Conservation (phyloP, 2,329 filamentous ascomycete genomes). For the Dactylellina parvicollis region DNA sequence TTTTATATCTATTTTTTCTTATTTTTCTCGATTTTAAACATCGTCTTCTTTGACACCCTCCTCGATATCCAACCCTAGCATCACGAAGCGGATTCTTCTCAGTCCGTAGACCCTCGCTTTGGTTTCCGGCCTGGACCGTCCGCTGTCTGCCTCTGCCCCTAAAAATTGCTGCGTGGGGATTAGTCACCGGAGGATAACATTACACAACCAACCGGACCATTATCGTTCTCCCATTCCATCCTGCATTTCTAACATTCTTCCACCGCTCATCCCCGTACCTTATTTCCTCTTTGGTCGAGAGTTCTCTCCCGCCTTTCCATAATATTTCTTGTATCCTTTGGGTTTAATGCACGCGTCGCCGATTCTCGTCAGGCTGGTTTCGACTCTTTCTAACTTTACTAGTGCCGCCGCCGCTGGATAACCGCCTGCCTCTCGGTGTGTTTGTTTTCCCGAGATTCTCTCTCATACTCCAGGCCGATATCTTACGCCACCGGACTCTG, state of each 20-base stretch:
- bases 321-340: slow-evolving; percentile 13
- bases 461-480: slow-evolving; percentile 10
- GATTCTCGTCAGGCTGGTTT: slow-evolving; percentile 29
- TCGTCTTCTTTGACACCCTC: slow-evolving; percentile 23
- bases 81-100: slow-evolving; percentile 16
- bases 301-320: slow-evolving; percentile 10
- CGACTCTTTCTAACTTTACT: slow-evolving; percentile 44
- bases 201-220: slow-evolving; percentile 21
- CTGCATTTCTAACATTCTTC: slow-evolving; percentile 49
- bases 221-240: slow-evolving; percentile 43
- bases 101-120: slow-evolving; percentile 15
- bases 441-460: slow-evolving; percentile 28
- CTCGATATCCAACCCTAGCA: slow-evolving; percentile 47
- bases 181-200: slow-evolving; percentile 51
- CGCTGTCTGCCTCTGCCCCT: slow-evolving; percentile 9
- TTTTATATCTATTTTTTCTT: slow-evolving; percentile 51
- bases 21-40: slow-evolving; percentile 43
- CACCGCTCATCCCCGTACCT: slow-evolving; percentile 13
- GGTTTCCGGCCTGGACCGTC: slow-evolving; percentile 20
- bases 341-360: slow-evolving; percentile 54
- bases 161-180: slow-evolving; percentile 18
- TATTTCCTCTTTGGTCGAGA: slow-evolving; percentile 13
- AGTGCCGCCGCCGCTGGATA: slow-evolving; percentile 42
- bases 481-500: slow-evolving; percentile 12
- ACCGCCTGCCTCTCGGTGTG: slow-evolving; percentile 29